Percentiles rank a stretch among this genome's conserved stretches.
phyloP scores from a whole-genome alignment of 116 monocot species.

The Dioscorea cayenensis region DNA sequence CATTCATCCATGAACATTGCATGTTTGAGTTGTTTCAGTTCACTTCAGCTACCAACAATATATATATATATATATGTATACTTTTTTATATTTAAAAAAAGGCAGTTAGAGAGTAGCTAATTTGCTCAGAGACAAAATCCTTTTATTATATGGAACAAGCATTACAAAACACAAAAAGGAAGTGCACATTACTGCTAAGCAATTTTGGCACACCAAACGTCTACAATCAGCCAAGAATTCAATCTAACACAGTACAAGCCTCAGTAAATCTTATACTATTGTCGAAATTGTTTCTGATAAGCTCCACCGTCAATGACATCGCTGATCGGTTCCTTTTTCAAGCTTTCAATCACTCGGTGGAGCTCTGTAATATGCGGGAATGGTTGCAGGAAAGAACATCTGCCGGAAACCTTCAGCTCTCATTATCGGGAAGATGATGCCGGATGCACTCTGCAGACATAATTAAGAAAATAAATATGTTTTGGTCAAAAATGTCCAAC shows the following conservation, averaged over 20 bases:
- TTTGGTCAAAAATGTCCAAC: background rate
- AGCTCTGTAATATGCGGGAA: constrained; percentile 86
- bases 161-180: no score
- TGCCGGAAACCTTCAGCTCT: constrained; percentile 93
- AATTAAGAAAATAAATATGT: background rate
- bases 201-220: background rate
- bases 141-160: no score
- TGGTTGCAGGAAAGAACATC: constrained; percentile 92
- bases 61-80: no score
- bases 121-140: no score
- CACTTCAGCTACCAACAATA: no score
- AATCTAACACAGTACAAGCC: background rate
- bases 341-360: constrained; percentile 42
- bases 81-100: no score
- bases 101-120: no score
- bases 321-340: background rate
- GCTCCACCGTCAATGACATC: background rate
- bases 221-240: background rate
- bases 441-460: constrained; percentile 61
- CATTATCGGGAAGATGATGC: constrained; percentile 86
- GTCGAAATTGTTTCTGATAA: background rate
- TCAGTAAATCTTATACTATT: background rate
- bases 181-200: background rate
- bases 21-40: no score
- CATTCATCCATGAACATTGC: no score